Evolutionary conservation across 805 yeast genomes (phyloP).

Genomic region (Ogataea philodendri): DNA sequence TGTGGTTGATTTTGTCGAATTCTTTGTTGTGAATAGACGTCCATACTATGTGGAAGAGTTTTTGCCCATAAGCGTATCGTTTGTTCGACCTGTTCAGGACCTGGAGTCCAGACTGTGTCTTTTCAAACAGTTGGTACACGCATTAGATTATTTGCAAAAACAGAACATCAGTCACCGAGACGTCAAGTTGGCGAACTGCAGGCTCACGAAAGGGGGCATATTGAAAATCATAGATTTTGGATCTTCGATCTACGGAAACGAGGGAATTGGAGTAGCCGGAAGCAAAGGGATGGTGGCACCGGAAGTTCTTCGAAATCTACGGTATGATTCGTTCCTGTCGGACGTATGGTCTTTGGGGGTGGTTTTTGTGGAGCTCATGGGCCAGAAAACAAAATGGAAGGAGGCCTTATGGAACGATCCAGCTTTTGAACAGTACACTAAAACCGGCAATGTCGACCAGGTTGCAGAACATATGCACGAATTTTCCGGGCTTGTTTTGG

Average conservation of each 20-base stretch:
- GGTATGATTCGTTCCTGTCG: conserved; percentile 40
- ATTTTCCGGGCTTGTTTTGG: background rate
- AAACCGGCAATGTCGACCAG: background rate
- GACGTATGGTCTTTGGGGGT: conserved; percentile 55
- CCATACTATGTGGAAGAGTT: conserved; percentile 35
- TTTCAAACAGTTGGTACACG: conserved; percentile 43
- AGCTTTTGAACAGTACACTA: conserved; percentile 9
- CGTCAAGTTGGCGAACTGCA: conserved; percentile 47
- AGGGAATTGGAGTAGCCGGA: conserved; percentile 45
- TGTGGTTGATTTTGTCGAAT: conserved; percentile 37
- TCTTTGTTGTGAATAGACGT: conserved; percentile 24
- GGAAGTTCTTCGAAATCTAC: conserved; percentile 38
- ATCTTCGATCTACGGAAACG: conserved; percentile 34
- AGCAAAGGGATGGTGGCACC: conserved; percentile 47
- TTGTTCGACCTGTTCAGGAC: conserved; percentile 4
- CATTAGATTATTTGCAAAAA: conserved; percentile 39
- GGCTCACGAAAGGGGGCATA: conserved; percentile 31
- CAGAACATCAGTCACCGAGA: conserved; percentile 46
- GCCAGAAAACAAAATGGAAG: conserved; percentile 46
- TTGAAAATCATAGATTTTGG: conserved; percentile 54
- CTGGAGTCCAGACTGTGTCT: conserved; percentile 29
- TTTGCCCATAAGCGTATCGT: conserved; percentile 33
- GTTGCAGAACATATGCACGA: conserved; percentile 2
- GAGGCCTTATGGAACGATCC: conserved; percentile 33
- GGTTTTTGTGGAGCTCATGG: conserved; percentile 35